These are phyloP conservation scores for Oenanthe javanica DNA, from an alignment of 140 eudicot species.

Conservation along the genomic window DNA sequence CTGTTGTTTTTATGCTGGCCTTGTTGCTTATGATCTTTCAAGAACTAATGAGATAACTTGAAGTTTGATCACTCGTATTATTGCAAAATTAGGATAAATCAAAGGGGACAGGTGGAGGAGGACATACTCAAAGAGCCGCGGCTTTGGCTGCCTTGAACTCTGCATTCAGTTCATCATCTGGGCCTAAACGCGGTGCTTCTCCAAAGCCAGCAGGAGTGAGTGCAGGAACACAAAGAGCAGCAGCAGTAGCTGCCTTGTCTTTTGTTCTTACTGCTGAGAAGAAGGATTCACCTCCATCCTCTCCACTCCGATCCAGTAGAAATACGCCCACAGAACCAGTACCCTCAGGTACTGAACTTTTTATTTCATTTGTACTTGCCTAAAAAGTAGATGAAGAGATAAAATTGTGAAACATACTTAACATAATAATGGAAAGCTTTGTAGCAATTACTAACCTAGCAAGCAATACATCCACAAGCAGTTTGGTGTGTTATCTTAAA, in stretches of 20 bases:
- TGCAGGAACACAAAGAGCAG: constrained; percentile 90
- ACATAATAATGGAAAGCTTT: background rate
- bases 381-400: background rate
- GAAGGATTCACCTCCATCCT: constrained; percentile 41
- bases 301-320: constrained; percentile 61
- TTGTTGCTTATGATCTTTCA: background rate
- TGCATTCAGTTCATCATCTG: constrained; percentile 65
- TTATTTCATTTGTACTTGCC: background rate
- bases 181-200: constrained; percentile 33
- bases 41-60: background rate
- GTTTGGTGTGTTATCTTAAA: background rate
- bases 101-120: constrained; percentile 46
- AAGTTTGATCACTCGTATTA: background rate
- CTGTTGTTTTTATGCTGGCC: background rate
- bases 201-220: constrained; percentile 39
- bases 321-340: constrained; percentile 33
- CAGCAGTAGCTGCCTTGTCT: constrained; percentile 98
- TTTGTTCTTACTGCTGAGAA: constrained; percentile 81
- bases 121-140: constrained; percentile 95
- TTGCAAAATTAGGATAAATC: constrained; percentile 39
- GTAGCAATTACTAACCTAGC: background rate
- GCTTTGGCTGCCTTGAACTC: constrained; percentile 87
- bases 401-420: background rate
- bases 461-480: background rate
- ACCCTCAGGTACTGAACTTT: constrained; percentile 26